Percentiles rank a stretch among this genome's conserved stretches.
Evolutionary conservation across 208 protist genomes (phyloP).

Genomic region (Leishmania gerbilli): DNA sequence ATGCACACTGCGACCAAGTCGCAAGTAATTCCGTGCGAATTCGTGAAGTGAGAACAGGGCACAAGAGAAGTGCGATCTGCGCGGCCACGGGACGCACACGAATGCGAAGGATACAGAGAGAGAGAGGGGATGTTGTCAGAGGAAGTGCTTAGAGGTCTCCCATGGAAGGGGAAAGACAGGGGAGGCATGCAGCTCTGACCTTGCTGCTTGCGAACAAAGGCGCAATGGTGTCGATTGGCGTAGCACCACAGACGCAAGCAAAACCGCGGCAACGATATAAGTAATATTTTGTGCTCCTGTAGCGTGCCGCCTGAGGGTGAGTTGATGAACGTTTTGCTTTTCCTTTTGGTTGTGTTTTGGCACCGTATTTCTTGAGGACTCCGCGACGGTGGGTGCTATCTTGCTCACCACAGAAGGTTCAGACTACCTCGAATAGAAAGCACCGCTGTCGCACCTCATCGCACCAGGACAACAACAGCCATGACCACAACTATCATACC

Average conservation of each 20-base stretch:
- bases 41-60: background rate
- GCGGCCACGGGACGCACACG: background rate
- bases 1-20: background rate
- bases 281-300: no score
- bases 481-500: background rate
- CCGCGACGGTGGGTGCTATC: background rate
- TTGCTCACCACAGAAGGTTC: background rate
- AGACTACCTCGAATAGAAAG: background rate
- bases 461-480: background rate
- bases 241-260: background rate
- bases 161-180: background rate
- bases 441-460: slow-evolving; percentile 5
- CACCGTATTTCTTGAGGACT: background rate
- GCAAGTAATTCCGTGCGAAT: background rate
- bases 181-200: background rate
- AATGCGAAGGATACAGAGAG: background rate
- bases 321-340: background rate
- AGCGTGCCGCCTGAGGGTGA: background rate
- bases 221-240: background rate
- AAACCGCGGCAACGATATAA: background rate
- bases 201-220: background rate
- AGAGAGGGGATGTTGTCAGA: background rate
- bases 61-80: background rate
- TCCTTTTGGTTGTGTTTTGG: background rate
- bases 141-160: background rate